Percentiles rank a stretch among this genome's conserved stretches.
These are phyloP conservation scores for Umbelopsis ramanniana DNA, from an alignment of 192 early-diverging fungal genomes.

Conservation along the genomic window DNA sequence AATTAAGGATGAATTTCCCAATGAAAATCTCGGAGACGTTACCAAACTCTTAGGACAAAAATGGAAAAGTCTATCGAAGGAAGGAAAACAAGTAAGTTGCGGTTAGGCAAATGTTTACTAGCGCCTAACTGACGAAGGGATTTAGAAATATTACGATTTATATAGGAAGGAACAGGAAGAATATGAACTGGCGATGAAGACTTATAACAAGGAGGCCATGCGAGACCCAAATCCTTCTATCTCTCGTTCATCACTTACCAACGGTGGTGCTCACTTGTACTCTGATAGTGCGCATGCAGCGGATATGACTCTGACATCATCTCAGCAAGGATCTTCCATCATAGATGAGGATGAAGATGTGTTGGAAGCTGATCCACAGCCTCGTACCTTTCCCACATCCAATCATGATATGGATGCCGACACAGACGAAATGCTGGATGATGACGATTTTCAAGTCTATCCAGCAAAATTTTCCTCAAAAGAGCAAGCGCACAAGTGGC, in stretches of 20 bases:
- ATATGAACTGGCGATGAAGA: constrained; percentile 42
- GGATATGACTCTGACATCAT: neutral
- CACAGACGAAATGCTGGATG: neutral
- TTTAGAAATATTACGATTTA: constrained; percentile 44
- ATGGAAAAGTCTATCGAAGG: constrained; percentile 45
- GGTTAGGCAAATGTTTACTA: neutral
- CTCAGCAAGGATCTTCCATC: neutral
- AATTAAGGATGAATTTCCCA: constrained; percentile 45
- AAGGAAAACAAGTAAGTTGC: constrained; percentile 41
- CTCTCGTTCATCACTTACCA: neutral
- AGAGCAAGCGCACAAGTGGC: neutral
- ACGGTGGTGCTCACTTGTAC: neutral
- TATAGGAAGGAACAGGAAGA: constrained; percentile 39
- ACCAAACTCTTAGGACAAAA: constrained; percentile 45
- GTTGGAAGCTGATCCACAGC: neutral
- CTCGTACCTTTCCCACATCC: neutral
- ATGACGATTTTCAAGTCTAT: neutral
- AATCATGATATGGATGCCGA: neutral
- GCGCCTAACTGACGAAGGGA: neutral
- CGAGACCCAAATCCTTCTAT: neutral
- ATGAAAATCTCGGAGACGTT: constrained; percentile 42
- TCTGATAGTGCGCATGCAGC: neutral
- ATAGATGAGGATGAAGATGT: constrained; percentile 10
- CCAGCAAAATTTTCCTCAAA: neutral
- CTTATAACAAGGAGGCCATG: constrained; percentile 23